phyloP scores from a whole-genome alignment of 805 yeast species.

The Torulaspora quercuum region DNA sequence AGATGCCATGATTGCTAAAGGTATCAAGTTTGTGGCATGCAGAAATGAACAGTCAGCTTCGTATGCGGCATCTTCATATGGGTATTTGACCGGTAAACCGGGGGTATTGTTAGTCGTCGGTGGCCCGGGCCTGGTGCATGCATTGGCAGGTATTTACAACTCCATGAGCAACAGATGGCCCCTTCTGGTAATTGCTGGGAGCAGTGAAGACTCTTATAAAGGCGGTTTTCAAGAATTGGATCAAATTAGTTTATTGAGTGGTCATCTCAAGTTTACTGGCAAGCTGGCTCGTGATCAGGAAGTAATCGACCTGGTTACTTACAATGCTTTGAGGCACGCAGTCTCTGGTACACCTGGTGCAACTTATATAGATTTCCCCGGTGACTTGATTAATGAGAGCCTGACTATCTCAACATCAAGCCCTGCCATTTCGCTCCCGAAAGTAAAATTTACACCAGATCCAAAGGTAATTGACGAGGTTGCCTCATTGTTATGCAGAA shows the following conservation, averaged over 20 bases:
- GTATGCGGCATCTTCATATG: constrained; percentile 71
- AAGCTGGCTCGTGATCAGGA: constrained; percentile 21
- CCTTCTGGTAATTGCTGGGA: constrained; percentile 60
- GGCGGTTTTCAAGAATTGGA: constrained; percentile 75
- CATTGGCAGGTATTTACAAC: constrained; percentile 63
- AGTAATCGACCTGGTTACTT: constrained; percentile 21
- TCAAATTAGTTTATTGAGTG: constrained; percentile 50
- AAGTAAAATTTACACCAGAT: constrained; percentile 18
- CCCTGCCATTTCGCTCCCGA: constrained; percentile 7
- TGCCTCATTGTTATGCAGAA: constrained; percentile 32
- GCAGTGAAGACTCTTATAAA: constrained; percentile 45
- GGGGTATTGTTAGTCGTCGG: constrained; percentile 71
- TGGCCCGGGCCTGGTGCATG: constrained; percentile 71
- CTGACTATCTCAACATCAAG: constrained; percentile 1
- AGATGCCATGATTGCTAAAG: constrained; percentile 51
- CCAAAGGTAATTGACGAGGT: constrained; percentile 30
- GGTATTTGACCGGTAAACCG: constrained; percentile 60
- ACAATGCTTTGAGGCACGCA: constrained; percentile 25
- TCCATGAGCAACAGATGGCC: constrained; percentile 65
- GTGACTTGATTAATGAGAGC: constrained; percentile 45
- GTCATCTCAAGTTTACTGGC: constrained; percentile 51
- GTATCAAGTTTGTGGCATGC: constrained; percentile 56
- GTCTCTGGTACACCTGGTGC: constrained; percentile 54
- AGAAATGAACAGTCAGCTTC: constrained; percentile 74
- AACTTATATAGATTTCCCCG: constrained; percentile 63